Evolutionary conservation across 257 asterid species (phyloP), one percentile per base, ranked within the genome.

Genomic region (Nicotiana tomentosiformis): DNA sequence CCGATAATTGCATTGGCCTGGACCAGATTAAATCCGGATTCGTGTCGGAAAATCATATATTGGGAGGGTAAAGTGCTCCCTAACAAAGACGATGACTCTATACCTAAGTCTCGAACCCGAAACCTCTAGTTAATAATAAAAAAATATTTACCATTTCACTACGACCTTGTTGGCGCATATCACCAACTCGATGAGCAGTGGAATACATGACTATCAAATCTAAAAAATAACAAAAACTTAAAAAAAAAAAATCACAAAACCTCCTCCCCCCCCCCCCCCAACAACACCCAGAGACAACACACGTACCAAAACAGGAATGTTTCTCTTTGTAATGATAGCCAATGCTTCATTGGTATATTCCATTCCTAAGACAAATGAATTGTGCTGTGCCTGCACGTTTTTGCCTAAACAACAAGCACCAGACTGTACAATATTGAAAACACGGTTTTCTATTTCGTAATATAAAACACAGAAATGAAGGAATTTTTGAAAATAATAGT

Each of bases 371-470:
- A 16, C 80, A 49, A 74, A 74, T 26, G 46, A 14, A 26, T 49
- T 74, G 39, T 74, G 62, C 17, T 76, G 85, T 82, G 88, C 86
- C 83, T 76, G 87, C 91, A 89, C 91, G 89, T 83, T 81, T 49
- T 46, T 20, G 56, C 30, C 60, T 51, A 33, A 57, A 67, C 79
- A 84, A 77, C 65, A 83, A 76, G 60, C 62, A 49, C 81, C 79
- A 78, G 77, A 65, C 14, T 61, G 81, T 26, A 4, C 35, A 74
- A 0, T 72, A 3, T n/a, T 10, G 0, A 0, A 2, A 69, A 39
- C 46, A 11, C 1, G 2, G 12, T 11, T n/a, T 18, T 70, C 16
- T 70, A 10, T 70, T 49, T 74, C 79, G 8, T 49, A n/a, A 23
- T 49, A 12, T 49, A 23, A 23, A 10, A 35, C 9, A 11, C 18